phyloP scores from a whole-genome alignment of 1,139 yeast genomes.

The Debaryomyces nepalensis region DNA sequence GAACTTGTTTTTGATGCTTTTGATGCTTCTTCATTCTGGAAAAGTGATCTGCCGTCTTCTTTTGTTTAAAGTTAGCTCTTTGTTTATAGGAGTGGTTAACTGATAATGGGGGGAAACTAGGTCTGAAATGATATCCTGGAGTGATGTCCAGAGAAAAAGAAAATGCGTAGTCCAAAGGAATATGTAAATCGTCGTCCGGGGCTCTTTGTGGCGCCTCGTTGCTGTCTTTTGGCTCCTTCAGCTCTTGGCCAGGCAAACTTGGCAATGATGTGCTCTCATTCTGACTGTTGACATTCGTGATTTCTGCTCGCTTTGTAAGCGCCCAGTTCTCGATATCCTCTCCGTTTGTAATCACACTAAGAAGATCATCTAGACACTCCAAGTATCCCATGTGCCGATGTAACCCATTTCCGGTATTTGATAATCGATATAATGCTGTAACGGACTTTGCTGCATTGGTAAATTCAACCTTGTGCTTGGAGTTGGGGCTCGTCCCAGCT shows the following conservation, averaged over 20 bases:
- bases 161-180: conserved; percentile 46
- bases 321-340: conserved; percentile 61
- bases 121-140: conserved; percentile 45
- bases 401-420: conserved; percentile 49
- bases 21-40: conserved; percentile 15
- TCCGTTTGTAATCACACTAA: conserved; percentile 48
- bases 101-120: conserved; percentile 52
- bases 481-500: conserved; percentile 17
- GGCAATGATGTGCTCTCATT: no score
- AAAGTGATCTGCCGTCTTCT: conserved; percentile 17
- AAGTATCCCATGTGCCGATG: conserved; percentile 58
- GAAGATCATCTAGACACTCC: conserved; percentile 58
- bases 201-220: conserved; percentile 1
- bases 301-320: conserved; percentile 51
- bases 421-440: conserved; percentile 60
- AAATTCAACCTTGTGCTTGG: conserved; percentile 49
- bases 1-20: conserved; percentile 8
- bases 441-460: conserved; percentile 68
- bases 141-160: conserved; percentile 34
- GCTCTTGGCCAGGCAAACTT: no score
- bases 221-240: conserved; percentile 10
- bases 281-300: conserved; percentile 18
- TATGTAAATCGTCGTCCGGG: conserved; percentile 18
- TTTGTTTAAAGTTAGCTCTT: conserved; percentile 17
- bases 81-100: conserved; percentile 33